These are phyloP conservation scores for Pseudogymnoascus sp. DNA, from an alignment of 2,329 filamentous ascomycete species.

Conservation along the genomic window DNA sequence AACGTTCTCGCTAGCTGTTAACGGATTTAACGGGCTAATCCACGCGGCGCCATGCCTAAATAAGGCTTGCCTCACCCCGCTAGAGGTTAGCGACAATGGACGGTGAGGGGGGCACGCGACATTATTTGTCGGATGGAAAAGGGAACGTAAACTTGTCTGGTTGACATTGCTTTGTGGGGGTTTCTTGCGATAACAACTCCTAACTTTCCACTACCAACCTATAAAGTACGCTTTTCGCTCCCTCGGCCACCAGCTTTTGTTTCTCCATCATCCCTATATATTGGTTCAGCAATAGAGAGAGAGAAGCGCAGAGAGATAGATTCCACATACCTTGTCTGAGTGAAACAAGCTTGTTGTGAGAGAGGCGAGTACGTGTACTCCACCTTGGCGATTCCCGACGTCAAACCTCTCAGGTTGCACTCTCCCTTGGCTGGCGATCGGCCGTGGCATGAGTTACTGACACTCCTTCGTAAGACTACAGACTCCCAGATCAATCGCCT, in stretches of 20 bases:
- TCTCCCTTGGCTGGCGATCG: not conserved
- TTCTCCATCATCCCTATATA: not conserved
- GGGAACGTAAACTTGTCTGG: conserved; percentile 8
- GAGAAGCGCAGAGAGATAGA: not conserved
- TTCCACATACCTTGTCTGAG: not conserved
- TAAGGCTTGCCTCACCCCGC: not conserved
- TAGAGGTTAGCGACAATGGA: conserved; percentile 4
- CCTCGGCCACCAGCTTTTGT: not conserved
- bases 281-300: not conserved
- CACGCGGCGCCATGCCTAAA: not conserved
- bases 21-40: conserved; percentile 6
- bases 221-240: conserved; percentile 1
- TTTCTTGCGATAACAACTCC: not conserved
- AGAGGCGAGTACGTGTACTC: conserved; percentile 9
- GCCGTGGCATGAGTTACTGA: not conserved
- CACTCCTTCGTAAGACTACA: conserved; percentile 3
- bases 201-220: not conserved
- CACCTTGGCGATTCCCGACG: not conserved
- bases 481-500: not conserved
- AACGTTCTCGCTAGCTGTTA: conserved; percentile 2
- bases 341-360: conserved; percentile 2
- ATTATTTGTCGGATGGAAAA: conserved; percentile 5
- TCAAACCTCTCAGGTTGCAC: conserved; percentile 7
- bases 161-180: conserved; percentile 10
- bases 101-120: conserved; percentile 11